Evolutionary conservation across 2,329 filamentous ascomycete species (phyloP).

Genomic region (Huntiella omanensis): DNA sequence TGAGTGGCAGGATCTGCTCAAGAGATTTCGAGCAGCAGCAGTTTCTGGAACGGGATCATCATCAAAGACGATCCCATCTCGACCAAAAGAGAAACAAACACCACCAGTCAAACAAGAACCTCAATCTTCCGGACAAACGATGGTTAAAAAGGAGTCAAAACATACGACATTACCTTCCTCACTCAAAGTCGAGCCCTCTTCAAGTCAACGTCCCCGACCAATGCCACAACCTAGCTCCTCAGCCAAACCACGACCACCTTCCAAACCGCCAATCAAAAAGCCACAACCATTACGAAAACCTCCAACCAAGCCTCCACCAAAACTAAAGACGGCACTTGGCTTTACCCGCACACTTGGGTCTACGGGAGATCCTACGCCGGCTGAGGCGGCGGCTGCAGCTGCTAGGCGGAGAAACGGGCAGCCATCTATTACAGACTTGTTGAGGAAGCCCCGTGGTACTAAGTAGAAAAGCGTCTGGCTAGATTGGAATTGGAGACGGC

Average conservation of each 20-base stretch:
- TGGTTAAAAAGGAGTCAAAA: not conserved
- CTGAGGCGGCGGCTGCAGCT: not conserved
- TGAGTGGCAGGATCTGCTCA: constrained; percentile 46
- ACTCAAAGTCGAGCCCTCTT: not conserved
- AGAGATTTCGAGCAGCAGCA: constrained; percentile 2
- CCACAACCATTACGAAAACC: not conserved
- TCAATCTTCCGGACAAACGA: too few species aligned
- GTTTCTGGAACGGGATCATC: not conserved
- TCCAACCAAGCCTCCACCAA: not conserved
- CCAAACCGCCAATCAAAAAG: not conserved
- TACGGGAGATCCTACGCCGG: not conserved
- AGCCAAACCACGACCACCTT: not conserved
- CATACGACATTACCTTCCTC: not conserved
- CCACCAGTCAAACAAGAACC: not conserved
- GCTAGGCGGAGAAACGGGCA: constrained; percentile 2
- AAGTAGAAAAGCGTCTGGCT: not conserved
- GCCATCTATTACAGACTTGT: constrained; percentile 11
- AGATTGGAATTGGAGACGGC: not conserved
- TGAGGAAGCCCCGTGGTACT: not conserved
- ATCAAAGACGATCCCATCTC: not conserved
- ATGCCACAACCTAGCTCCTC: not conserved
- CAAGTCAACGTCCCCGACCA: not conserved
- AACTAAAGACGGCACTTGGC: not conserved
- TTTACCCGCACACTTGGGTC: constrained; percentile 8
- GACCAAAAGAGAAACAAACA: not conserved